These are phyloP conservation scores for Phytophthora megakarya DNA, from an alignment of 352 stramenopile genomes.

Conservation along the genomic window DNA sequence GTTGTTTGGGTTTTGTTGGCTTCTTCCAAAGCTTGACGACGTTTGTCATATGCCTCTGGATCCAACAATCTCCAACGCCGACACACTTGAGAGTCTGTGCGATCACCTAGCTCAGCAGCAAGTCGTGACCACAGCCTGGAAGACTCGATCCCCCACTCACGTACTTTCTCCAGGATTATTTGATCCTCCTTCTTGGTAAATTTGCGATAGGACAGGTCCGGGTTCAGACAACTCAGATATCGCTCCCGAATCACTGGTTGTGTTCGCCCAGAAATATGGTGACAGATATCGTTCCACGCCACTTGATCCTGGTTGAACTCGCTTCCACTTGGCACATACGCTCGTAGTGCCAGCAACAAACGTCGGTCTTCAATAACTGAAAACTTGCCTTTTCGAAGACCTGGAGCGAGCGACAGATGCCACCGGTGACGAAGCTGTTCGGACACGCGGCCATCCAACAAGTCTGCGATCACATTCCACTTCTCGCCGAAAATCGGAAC, in stretches of 20 bases:
- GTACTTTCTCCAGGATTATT: slow-evolving; percentile 41
- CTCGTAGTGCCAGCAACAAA: slow-evolving; percentile 59
- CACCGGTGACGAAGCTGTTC: slow-evolving; percentile 81
- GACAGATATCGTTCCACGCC: slow-evolving; percentile 66
- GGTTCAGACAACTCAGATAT: slow-evolving; percentile 73
- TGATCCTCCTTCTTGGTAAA: slow-evolving; percentile 64
- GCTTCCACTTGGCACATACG: slow-evolving; percentile 47
- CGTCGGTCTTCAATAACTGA: slow-evolving; percentile 74
- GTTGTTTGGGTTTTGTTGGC: slow-evolving; percentile 37
- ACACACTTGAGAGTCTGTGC: slow-evolving; percentile 54
- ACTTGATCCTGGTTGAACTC: slow-evolving; percentile 56
- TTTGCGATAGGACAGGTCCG: slow-evolving; percentile 60
- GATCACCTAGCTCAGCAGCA: slow-evolving; percentile 47
- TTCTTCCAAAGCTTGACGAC: slow-evolving; percentile 30
- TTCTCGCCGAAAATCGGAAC: slow-evolving; percentile 77
- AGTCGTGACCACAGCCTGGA: slow-evolving; percentile 51
- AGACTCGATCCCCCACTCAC: slow-evolving; percentile 44
- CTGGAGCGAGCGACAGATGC: slow-evolving; percentile 68
- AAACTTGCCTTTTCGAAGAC: slow-evolving; percentile 74
- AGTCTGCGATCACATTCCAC: slow-evolving; percentile 78
- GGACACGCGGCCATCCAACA: slow-evolving; percentile 70
- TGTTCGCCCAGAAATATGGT: slow-evolving; percentile 61
- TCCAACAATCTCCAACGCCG: slow-evolving; percentile 49
- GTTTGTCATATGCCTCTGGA: slow-evolving; percentile 42
- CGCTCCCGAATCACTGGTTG: slow-evolving; percentile 64